Conservation (phyloP, 345 rosid species). For the Salix viminalis region DNA sequence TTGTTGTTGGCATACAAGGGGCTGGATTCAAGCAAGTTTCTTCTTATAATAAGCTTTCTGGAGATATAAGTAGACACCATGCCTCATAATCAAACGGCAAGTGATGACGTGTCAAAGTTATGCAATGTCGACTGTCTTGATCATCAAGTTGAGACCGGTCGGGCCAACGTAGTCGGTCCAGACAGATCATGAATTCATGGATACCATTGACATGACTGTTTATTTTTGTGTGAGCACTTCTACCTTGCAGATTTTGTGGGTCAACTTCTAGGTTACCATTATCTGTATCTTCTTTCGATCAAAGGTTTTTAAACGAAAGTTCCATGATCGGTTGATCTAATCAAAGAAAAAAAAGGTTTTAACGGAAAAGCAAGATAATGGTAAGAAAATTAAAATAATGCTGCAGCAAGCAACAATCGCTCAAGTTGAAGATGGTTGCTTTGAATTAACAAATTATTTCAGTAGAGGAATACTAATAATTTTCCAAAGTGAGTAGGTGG, state of each 20-base stretch:
- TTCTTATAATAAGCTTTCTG: neutral
- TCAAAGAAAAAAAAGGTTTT: neutral
- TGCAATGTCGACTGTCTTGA: neutral
- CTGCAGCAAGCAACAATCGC: too few relatives aligned
- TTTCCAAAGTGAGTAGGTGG: constrained; percentile 29
- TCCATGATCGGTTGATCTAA: neutral
- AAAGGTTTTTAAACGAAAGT: neutral
- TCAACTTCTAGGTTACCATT: neutral
- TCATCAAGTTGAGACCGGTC: neutral
- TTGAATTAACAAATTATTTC: too few relatives aligned
- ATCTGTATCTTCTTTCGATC: neutral
- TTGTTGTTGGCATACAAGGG: neutral
- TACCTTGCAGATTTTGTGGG: neutral
- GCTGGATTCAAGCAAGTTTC: neutral
- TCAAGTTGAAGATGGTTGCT: too few relatives aligned
- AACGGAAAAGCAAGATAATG: neutral
- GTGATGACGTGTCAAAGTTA: neutral
- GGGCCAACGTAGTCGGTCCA: neutral
- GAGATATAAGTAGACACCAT: neutral
- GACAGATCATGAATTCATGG: neutral
- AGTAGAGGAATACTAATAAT: too few relatives aligned
- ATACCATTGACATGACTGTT: neutral
- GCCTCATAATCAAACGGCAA: neutral
- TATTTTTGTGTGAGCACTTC: neutral
- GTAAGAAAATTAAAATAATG: neutral